phyloP scores from a whole-genome alignment of 140 eudicot genomes.

The Bidens hawaiensis region DNA sequence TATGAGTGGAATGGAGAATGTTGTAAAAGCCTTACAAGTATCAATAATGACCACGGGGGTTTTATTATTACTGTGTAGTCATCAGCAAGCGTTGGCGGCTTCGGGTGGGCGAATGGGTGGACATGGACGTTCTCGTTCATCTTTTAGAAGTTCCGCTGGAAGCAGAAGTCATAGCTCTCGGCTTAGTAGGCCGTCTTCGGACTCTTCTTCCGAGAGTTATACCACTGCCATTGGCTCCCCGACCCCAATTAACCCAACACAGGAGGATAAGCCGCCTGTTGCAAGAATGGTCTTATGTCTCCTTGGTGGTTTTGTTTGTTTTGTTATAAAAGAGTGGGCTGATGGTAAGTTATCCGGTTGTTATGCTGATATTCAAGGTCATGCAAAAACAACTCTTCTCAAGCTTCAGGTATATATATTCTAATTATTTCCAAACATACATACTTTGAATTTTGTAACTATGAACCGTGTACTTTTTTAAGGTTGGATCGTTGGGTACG shows the following conservation, averaged over 20 bases:
- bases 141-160: neutral
- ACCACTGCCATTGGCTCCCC: neutral
- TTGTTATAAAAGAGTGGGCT: too few species aligned
- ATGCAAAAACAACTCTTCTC: slow-evolving; percentile 1
- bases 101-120: slow-evolving; percentile 82
- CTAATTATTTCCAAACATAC: neutral
- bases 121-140: slow-evolving; percentile 51
- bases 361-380: too few species aligned
- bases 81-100: slow-evolving; percentile 47
- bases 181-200: neutral
- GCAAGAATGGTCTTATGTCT: too few species aligned
- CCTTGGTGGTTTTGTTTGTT: too few species aligned
- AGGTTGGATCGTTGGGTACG: slow-evolving; percentile 7
- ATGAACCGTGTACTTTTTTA: neutral
- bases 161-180: slow-evolving; percentile 39
- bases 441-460: too few species aligned
- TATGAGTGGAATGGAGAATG: slow-evolving; percentile 25
- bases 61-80: slow-evolving; percentile 33
- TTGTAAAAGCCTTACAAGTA: slow-evolving; percentile 38
- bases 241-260: too few species aligned
- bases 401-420: slow-evolving; percentile 13
- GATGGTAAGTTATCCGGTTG: too few species aligned
- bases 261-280: too few species aligned
- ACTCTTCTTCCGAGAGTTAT: neutral
- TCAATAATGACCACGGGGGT: slow-evolving; percentile 39